Conservation (phyloP, 495 filamentous ascomycete species). For the Penicillium dipodomyicola region DNA sequence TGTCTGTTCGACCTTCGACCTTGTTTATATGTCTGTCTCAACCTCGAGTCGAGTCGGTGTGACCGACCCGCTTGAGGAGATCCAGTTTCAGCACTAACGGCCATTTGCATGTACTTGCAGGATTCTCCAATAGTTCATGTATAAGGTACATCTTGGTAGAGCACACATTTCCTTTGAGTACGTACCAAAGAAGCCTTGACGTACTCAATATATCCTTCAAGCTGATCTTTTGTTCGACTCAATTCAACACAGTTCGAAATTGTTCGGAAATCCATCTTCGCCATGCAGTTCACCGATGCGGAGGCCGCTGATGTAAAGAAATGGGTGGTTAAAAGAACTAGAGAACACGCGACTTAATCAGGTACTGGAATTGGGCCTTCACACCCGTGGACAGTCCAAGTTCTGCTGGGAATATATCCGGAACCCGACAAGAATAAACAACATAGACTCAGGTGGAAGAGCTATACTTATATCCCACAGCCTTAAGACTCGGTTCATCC, state of each 20-base stretch:
- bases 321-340: slow-evolving; percentile 82
- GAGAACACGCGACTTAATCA: slow-evolving; percentile 74
- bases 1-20: not conserved
- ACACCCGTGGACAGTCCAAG: not conserved
- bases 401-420: not conserved
- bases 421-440: not conserved
- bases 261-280: not conserved
- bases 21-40: not conserved
- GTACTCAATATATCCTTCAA: not conserved
- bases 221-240: not conserved
- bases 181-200: not conserved
- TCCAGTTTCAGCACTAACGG: slow-evolving; percentile 5
- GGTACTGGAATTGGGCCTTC: not conserved
- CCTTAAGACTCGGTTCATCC: not conserved
- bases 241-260: not conserved
- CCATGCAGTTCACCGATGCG: slow-evolving; percentile 77
- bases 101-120: slow-evolving; percentile 7
- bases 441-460: not conserved
- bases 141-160: not conserved
- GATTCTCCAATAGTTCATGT: not conserved
- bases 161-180: not conserved
- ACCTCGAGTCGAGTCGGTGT: slow-evolving; percentile 10
- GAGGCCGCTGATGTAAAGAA: slow-evolving; percentile 72
- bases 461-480: not conserved
- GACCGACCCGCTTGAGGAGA: slow-evolving; percentile 8